These are phyloP conservation scores for Scutellaria galericulata DNA, from an alignment of 257 asterid genomes.

Conservation along the genomic window DNA sequence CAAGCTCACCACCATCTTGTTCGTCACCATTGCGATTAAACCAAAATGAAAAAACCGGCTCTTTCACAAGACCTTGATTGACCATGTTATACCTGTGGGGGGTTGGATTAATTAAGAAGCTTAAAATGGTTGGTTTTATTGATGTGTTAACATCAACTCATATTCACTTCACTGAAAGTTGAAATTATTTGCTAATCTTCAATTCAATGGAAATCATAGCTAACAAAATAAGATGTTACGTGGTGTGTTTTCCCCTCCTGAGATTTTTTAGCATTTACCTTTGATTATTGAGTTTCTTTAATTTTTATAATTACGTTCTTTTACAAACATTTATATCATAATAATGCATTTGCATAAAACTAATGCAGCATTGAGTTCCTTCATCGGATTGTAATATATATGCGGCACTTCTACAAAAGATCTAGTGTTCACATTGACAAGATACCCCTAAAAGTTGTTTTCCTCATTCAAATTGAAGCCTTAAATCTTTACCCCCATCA, in stretches of 20 bases:
- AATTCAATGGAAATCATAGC: neutral
- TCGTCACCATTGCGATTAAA: constrained; percentile 64
- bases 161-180: neutral
- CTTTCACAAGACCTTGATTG: constrained; percentile 69
- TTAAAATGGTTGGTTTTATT: neutral
- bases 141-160: neutral
- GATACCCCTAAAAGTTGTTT: neutral
- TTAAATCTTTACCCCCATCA: neutral
- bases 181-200: neutral
- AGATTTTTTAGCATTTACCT: neutral
- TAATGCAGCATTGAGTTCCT: neutral
- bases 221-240: neutral
- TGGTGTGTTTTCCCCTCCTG: neutral
- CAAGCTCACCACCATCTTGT: constrained; percentile 84
- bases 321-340: neutral
- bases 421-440: neutral
- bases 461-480: neutral
- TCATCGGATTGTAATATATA: neutral
- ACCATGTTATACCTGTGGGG: constrained; percentile 78
- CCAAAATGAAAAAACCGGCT: constrained; percentile 87
- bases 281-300: neutral
- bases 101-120: too few species aligned
- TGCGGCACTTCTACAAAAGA: neutral
- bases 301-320: neutral
- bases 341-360: neutral